Evolutionary conservation across 1,284 basidiomycete genomes (phyloP), one percentile per base, ranked within the genome.

Genomic region (Fomitopsis schrenkii): DNA sequence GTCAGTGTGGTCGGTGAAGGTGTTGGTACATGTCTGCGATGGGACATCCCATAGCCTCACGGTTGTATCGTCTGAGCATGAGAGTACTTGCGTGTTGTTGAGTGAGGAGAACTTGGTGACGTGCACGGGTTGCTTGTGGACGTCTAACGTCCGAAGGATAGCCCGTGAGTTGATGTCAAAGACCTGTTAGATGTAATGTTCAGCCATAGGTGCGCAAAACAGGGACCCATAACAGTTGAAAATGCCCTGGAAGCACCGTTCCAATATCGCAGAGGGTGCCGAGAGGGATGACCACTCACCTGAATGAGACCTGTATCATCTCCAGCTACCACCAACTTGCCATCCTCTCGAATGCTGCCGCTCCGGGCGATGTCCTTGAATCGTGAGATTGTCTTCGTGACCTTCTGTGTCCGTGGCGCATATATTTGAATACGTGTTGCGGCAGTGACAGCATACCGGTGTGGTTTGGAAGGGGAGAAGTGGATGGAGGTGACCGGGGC

Each of bases 161-260:
- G 97, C 97, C 55, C 97, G 84, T 28, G 94, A 97, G 69, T 90
- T 94, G 60, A 98, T 87, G 75, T 99, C 97, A 71, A 99, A 99
- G 26, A 99, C 81, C 91, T 94, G 68, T 14, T 54, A 58, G 45
- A 53, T 17, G 38, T 22, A n/a, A 26, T 38, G 14, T 54, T 30
- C 53, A 40, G 52, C 35, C 58, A 30, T 55, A 50, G 54, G 42
- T 68, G 61, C 69, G 64, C 55, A 64, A 55, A 54, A 15, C 60
- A 35, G 33, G 30, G 0, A 33, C 30, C 30, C 22, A 22, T 22
- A 2, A 22, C 33, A 17, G 35, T 30, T 14, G 48, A 19, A 26
- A 1, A n/a, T 22, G 50, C 33, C 50, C 52, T 54, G 35, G 52
- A 26, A 36, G 52, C 50, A 10, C 17, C 5, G 19, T 38, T 54